These are phyloP conservation scores for Suillus fuscotomentosus DNA, from an alignment of 768 basidiomycete genomes.

Conservation along the genomic window DNA sequence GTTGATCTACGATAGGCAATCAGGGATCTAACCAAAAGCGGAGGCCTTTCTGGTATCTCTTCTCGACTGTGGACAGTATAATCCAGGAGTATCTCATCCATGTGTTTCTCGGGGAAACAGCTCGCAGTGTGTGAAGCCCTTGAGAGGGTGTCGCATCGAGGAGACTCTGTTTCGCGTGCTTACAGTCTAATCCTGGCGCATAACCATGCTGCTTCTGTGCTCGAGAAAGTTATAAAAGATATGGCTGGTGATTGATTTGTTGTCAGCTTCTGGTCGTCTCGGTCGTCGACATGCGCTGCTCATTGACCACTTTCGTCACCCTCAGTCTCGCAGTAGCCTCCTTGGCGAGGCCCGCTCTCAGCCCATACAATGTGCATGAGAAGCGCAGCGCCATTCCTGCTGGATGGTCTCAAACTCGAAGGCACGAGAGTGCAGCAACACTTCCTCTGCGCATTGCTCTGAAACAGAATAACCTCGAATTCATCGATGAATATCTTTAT, in stretches of 20 bases:
- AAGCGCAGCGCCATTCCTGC: conserved; percentile 33
- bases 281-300: conserved; percentile 9
- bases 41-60: not conserved
- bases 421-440: conserved; percentile 29
- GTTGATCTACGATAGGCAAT: not conserved
- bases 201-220: conserved; percentile 10
- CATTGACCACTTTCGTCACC: conserved; percentile 14
- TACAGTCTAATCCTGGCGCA: conserved; percentile 2
- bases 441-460: conserved; percentile 32
- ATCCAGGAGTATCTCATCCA: not conserved
- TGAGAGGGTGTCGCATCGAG: conserved; percentile 35
- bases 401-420: conserved; percentile 37
- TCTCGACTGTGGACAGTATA: not conserved
- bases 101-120: not conserved
- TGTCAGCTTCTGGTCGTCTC: not conserved
- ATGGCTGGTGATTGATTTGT: not conserved
- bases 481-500: conserved; percentile 26
- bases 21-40: not conserved
- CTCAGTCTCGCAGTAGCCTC: conserved; percentile 18
- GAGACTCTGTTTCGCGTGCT: conserved; percentile 55
- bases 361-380: conserved; percentile 36
- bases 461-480: conserved; percentile 28
- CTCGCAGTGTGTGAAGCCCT: conserved; percentile 1
- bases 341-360: conserved; percentile 16
- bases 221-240: conserved; percentile 12